Evolutionary conservation across 768 basidiomycete species (phyloP), one percentile per base, ranked within the genome.

Genomic region (Tylopilus balloui): DNA sequence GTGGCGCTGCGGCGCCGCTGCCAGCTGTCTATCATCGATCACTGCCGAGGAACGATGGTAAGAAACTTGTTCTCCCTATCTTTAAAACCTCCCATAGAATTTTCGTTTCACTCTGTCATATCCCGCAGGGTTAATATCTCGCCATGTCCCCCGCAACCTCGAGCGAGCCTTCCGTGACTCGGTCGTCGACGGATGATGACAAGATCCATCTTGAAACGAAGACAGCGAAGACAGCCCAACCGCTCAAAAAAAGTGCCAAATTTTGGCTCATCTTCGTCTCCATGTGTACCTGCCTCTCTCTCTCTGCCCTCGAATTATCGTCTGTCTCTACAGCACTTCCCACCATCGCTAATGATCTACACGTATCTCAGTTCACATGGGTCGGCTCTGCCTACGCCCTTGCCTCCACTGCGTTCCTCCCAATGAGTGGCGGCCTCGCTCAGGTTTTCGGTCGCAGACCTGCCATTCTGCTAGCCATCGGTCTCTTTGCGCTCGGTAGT

Each of bases 381-480:
- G 64, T 78, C 27, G 75, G 70, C 1, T 58, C 68, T 3, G 71
- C 73, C 2, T 80, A 74, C 50, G 62, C 71, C 0, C 48, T 79
- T 3, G 27, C 73, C 0, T 64, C 68, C 1, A 71, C 75, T 2
- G 71, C 73, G 0, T 54, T 73, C 36, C 60, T 78, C 7, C 76
- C 75, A 0, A 52, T 73, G 51, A 64, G 64, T 24, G 72, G 73
- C 6, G 64, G 65, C 12, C 55, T 74, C 0, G 69, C 71, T 3
- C 60, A 73, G 55, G 60, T 70, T 1, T 74, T 77, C 43, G 76
- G 76, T 6, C 63, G 74, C 0, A 54, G 62, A 6, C 62, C 69
- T 3, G 55, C 68, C 14, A 53, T 73, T 11, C 43, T 76, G 1
- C 29, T 45, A 1, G 51, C 67, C 7, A 57, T 76, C 2, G 50